Evolutionary conservation across 225 moss, liverwort and hornwort genomes (phyloP).

Genomic region (Sphagnum contortum): DNA sequence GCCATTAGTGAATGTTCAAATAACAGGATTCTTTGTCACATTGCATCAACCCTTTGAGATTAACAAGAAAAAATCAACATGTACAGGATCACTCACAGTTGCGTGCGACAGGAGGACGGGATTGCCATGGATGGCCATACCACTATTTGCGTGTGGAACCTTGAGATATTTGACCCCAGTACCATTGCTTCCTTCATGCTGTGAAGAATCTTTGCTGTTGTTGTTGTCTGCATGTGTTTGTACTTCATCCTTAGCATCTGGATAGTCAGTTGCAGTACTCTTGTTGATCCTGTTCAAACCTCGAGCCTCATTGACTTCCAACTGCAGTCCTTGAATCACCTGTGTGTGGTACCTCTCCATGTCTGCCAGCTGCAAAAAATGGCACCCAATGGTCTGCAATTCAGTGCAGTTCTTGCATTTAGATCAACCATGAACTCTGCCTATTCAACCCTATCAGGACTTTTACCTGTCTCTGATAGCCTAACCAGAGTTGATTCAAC

Average conservation of each 20-base stretch:
- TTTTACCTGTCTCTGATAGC: constrained; percentile 84
- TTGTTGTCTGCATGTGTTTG: constrained; percentile 26
- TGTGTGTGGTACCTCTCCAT: constrained; percentile 82
- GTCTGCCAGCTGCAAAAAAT: constrained; percentile 61
- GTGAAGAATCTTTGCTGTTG: constrained; percentile 36
- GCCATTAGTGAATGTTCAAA: background rate
- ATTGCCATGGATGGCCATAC: constrained; percentile 40
- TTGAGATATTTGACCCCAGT: constrained; percentile 26
- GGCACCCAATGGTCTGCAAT: too few species aligned
- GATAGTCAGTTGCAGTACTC: constrained; percentile 41
- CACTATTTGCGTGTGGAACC: constrained; percentile 24
- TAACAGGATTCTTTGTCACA: too few species aligned
- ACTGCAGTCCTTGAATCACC: constrained; percentile 66
- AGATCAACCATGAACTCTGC: background rate
- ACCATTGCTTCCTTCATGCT: constrained; percentile 50
- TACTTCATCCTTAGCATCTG: constrained; percentile 50
- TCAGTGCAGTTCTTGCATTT: too few species aligned
- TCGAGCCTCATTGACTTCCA: constrained; percentile 64
- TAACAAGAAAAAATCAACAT: background rate
- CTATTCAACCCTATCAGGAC: too few species aligned
- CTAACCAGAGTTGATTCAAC: constrained; percentile 86
- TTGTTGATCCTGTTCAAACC: constrained; percentile 62
- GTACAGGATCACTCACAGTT: background rate
- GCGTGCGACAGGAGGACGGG: background rate
- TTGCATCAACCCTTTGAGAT: background rate